Evolutionary conservation across 331 rosid genomes (phyloP).

Genomic region (Quercus lobata): DNA sequence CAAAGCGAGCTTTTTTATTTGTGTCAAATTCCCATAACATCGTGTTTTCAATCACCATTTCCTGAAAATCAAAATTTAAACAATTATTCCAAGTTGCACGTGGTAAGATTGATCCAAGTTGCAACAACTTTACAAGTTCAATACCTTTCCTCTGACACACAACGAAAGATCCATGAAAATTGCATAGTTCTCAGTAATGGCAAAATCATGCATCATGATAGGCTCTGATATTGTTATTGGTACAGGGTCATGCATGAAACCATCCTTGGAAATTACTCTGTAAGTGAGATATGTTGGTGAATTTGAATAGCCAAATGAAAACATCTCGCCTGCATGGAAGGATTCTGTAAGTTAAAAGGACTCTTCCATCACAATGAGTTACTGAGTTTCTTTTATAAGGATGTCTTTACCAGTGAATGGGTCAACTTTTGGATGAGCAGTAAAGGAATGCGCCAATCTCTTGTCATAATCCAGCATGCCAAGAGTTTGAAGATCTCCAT

Average conservation of each 20-base stretch:
- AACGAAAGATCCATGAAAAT: conserved; percentile 93
- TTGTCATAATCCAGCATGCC: conserved; percentile 96
- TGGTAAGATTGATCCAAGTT: background rate
- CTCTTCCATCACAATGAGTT: conserved; percentile 1
- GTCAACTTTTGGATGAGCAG: conserved; percentile 99
- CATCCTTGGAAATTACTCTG: conserved; percentile 87
- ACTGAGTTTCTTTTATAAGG: conserved; percentile 17
- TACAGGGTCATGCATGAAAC: conserved; percentile 88
- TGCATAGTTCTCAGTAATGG: conserved; percentile 85
- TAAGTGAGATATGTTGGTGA: conserved; percentile 83
- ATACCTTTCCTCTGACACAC: conserved; percentile 78
- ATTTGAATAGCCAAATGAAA: conserved; percentile 82
- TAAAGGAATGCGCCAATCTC: conserved; percentile 81
- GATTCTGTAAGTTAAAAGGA: conserved; percentile 13
- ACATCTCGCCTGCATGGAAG: conserved; percentile 84
- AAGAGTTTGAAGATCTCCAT: conserved; percentile 91
- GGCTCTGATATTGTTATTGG: conserved; percentile 86
- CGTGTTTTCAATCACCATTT: conserved; percentile 88
- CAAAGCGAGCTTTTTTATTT: conserved; percentile 83
- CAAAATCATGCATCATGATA: conserved; percentile 95
- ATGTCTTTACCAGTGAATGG: conserved; percentile 78
- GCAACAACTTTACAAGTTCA: background rate
- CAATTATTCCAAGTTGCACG: conserved; percentile 8
- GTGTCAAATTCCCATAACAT: conserved; percentile 71
- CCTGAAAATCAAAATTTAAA: conserved; percentile 47